Conservation (phyloP, 495 filamentous ascomycete species). For the Letharia lupina region DNA sequence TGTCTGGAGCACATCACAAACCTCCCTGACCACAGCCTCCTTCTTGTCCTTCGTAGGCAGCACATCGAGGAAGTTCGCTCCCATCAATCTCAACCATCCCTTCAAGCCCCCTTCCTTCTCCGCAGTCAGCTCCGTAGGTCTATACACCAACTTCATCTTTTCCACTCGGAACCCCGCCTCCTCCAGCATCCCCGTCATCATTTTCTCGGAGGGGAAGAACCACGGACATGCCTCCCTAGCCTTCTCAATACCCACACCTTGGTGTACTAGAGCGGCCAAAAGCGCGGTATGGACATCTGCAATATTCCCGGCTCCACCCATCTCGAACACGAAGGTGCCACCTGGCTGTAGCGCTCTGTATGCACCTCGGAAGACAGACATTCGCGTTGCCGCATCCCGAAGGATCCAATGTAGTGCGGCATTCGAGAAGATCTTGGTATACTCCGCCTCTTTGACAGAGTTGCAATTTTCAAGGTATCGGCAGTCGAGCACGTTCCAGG, state of each 20-base stretch:
- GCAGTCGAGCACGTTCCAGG: conserved; percentile 41
- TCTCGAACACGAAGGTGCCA: conserved; percentile 60
- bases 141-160: conserved; percentile 52
- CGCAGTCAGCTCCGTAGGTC: conserved; percentile 53
- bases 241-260: conserved; percentile 42
- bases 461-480: conserved; percentile 33
- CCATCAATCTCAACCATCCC: conserved; percentile 65
- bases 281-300: conserved; percentile 55
- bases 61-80: conserved; percentile 45
- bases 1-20: conserved; percentile 47
- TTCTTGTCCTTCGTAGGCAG: conserved; percentile 40
- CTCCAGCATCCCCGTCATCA: conserved; percentile 46
- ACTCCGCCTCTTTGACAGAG: conserved; percentile 32
- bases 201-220: conserved; percentile 62
- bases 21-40: conserved; percentile 47
- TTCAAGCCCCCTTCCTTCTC: conserved; percentile 50
- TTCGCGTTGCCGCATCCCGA: conserved; percentile 32
- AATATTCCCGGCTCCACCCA: conserved; percentile 65
- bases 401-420: conserved; percentile 78
- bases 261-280: conserved; percentile 41
- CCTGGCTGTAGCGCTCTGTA: conserved; percentile 44
- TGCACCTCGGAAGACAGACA: conserved; percentile 38
- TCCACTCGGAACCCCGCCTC: conserved; percentile 52
- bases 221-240: conserved; percentile 52
- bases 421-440: conserved; percentile 67